phyloP scores from a whole-genome alignment of 805 yeast genomes.

The Vanderwaltozyma polyspora region DNA sequence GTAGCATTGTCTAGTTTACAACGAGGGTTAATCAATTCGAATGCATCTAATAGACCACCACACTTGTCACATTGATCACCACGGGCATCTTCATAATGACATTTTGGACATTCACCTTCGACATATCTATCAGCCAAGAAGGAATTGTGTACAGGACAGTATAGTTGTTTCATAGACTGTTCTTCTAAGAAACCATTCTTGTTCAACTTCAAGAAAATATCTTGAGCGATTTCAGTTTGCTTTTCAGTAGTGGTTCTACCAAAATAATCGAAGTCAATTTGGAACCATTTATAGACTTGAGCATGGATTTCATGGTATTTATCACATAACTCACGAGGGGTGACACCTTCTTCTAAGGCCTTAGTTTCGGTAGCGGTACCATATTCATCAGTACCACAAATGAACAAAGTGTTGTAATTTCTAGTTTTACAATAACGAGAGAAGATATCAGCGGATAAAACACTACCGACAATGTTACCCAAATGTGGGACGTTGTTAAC shows the following conservation, averaged over 20 bases:
- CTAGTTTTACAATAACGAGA: constrained; percentile 83
- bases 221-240: constrained; percentile 94
- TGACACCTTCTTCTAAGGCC: constrained; percentile 84
- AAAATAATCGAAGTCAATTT: constrained; percentile 84
- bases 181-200: constrained; percentile 78
- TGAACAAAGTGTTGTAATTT: constrained; percentile 71
- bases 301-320: constrained; percentile 80
- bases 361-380: constrained; percentile 99
- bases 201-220: constrained; percentile 66
- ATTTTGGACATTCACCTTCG: constrained; percentile 94
- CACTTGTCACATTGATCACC: constrained; percentile 99
- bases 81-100: constrained; percentile 92
- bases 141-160: constrained; percentile 82
- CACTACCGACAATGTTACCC: constrained; percentile 95
- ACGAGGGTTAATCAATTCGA: constrained; percentile 87
- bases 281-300: constrained; percentile 93
- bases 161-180: constrained; percentile 78
- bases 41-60: constrained; percentile 80
- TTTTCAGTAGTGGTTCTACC: constrained; percentile 90
- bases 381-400: constrained; percentile 98
- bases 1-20: constrained; percentile 83
- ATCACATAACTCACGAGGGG: constrained; percentile 83
- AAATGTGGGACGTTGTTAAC: constrained; percentile 97
- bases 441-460: constrained; percentile 86
- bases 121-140: constrained; percentile 93